Evolutionary conservation across 495 filamentous ascomycete species (phyloP), one percentile per base, ranked within the genome.

Genomic region (Ramalina peruviana): DNA sequence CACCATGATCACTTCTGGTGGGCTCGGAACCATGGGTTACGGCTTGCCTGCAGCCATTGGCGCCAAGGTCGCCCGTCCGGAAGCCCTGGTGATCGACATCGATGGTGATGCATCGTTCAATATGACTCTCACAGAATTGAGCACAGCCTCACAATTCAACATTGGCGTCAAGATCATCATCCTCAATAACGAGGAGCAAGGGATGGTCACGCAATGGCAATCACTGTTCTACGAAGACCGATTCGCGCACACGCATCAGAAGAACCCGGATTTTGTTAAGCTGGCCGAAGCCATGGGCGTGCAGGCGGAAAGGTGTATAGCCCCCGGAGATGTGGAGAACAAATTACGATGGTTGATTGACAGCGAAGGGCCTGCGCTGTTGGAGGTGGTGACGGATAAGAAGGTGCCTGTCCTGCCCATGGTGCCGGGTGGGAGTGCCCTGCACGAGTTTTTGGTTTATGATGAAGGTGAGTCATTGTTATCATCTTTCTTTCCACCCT

Each of bases 181-280:
- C 39, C 66, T 97, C 5, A 97, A 96, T 67, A 97, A 97, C 62
- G 89, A 95, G 66, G 88, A 94, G 63, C 89, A 95, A 65, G 70
- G 85, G 48, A 97, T 96, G 90, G 88, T 96, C 3, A 94, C 90
- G 3, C 88, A 96, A 67, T 93, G 88, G 85, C 90, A 95, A 64
- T 82, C 80, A 54, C 73, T 95, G 41, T 94, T 95, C 69, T 96
- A 92, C 66, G 79, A 92, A 56, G 85, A 95, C 58, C 80, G 90
- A 45, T 94, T 89, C 64, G 79, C 87, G 19, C 88, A 94, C 61
- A 94, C 86, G 3, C 90, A 94, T 60, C 86, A 94, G 64, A 78
- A 54, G 39, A 60, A 60, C 16, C 58, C 58, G 13, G 53, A 60
- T 47, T 92, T 89, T 62, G 79, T 88, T 58, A 90, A 89, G 65